These are phyloP conservation scores for Taxillus chinensis DNA, from an alignment of 164 flowering plant species.

Conservation along the genomic window DNA sequence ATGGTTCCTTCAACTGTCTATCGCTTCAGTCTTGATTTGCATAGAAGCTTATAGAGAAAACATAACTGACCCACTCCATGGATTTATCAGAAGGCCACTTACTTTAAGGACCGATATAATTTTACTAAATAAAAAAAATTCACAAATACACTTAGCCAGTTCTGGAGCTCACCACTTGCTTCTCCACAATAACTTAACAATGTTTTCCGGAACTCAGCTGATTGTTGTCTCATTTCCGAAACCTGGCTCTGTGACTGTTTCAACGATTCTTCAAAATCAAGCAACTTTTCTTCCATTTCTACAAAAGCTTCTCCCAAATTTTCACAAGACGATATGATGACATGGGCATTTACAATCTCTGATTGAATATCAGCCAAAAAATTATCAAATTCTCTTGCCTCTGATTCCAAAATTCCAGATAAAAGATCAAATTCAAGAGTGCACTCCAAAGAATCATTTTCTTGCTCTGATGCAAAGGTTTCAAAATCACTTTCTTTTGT, in stretches of 20 bases:
- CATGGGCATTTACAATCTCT: slow-evolving; percentile 36
- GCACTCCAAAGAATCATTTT: slow-evolving; percentile 30
- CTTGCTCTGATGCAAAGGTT: slow-evolving; percentile 31
- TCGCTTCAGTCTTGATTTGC: too few species aligned
- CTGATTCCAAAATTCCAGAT: slow-evolving; percentile 60
- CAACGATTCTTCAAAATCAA: slow-evolving; percentile 54
- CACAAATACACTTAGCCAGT: background rate
- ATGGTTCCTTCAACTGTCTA: too few species aligned
- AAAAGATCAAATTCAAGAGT: slow-evolving; percentile 66
- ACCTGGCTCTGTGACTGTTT: slow-evolving; percentile 51
- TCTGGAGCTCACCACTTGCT: slow-evolving; percentile 32
- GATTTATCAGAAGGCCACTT: background rate
- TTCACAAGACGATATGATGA: slow-evolving; percentile 28
- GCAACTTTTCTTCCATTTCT: slow-evolving; percentile 41
- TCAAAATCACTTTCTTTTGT: slow-evolving; percentile 67
- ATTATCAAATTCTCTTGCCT: slow-evolving; percentile 44
- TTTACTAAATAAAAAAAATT: background rate
- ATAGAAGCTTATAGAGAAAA: too few species aligned
- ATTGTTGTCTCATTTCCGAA: slow-evolving; percentile 48
- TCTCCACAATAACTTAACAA: slow-evolving; percentile 22
- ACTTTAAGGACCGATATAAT: background rate
- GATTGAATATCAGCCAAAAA: slow-evolving; percentile 32
- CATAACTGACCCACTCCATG: background rate
- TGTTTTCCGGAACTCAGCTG: slow-evolving; percentile 39
- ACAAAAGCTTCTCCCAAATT: slow-evolving; percentile 25